These are phyloP conservation scores for Yamadazyma akitaensis DNA, from an alignment of 805 yeast species.

Conservation along the genomic window DNA sequence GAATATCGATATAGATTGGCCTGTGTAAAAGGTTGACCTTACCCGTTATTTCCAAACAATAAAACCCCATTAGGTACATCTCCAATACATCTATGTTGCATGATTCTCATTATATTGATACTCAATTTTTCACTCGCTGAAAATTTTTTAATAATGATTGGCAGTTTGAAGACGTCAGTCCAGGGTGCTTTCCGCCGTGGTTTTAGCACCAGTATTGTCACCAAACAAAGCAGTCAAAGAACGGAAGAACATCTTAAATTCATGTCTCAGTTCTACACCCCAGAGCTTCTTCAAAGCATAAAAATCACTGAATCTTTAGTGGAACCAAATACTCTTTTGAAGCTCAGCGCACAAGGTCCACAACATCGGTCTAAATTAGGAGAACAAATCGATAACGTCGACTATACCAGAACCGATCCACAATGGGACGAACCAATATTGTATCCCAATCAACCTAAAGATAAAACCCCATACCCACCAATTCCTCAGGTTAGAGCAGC, in stretches of 20 bases:
- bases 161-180: not conserved
- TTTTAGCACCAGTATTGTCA: not conserved
- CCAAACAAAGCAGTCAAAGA: slow-evolving; percentile 11
- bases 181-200: not conserved
- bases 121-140: not conserved
- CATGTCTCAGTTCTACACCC: slow-evolving; percentile 75
- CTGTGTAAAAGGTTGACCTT: too few species aligned
- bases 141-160: slow-evolving; percentile 7
- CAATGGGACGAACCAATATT: slow-evolving; percentile 67
- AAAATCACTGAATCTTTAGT: slow-evolving; percentile 75
- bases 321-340: slow-evolving; percentile 57
- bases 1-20: too few species aligned
- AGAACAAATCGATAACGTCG: slow-evolving; percentile 36
- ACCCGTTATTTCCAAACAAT: too few species aligned
- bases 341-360: slow-evolving; percentile 30
- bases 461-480: slow-evolving; percentile 53
- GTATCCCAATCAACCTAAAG: slow-evolving; percentile 48
- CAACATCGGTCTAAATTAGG: slow-evolving; percentile 50
- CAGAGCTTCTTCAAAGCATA: slow-evolving; percentile 77
- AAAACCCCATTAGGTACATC: too few species aligned
- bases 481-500: slow-evolving; percentile 54
- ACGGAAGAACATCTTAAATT: slow-evolving; percentile 47
- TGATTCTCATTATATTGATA: not conserved
- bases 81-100: not conserved
- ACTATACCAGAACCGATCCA: slow-evolving; percentile 66